phyloP scores from a whole-genome alignment of 352 stramenopile genomes.

The Pythium angustatum region DNA sequence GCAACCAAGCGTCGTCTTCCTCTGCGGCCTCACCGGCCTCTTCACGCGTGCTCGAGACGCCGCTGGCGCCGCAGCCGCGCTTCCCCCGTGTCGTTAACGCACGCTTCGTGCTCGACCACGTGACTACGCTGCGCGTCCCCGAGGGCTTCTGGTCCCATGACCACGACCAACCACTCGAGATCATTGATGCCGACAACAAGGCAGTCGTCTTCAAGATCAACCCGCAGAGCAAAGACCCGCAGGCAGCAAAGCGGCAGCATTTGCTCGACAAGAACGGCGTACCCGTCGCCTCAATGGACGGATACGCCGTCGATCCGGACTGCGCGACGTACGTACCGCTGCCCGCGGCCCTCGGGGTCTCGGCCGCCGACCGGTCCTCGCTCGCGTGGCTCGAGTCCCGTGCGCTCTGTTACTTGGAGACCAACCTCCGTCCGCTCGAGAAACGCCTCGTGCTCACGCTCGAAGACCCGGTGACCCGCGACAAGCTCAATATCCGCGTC shows the following conservation, averaged over 20 bases:
- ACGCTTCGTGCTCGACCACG: constrained; percentile 14
- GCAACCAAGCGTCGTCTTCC: constrained; percentile 10
- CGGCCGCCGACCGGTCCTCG: neutral
- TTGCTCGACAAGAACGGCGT: constrained; percentile 23
- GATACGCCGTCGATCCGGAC: constrained; percentile 2
- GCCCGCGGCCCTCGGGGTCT: neutral
- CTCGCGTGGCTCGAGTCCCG: neutral
- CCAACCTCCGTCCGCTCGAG: constrained; percentile 19
- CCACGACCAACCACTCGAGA: neutral
- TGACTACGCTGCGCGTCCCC: constrained; percentile 10
- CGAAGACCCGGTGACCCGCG: constrained; percentile 6
- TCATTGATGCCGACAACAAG: constrained; percentile 9
- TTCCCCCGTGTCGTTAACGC: constrained; percentile 19
- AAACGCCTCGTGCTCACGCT: constrained; percentile 12
- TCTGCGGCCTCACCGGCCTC: too few relatives aligned
- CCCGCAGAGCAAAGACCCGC: neutral
- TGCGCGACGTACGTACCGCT: constrained; percentile 19
- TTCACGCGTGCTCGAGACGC: neutral
- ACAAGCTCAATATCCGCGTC: neutral
- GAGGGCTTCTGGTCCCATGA: constrained; percentile 16
- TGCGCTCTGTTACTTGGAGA: constrained; percentile 23
- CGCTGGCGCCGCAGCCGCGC: constrained; percentile 17
- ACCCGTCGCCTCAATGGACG: constrained; percentile 3
- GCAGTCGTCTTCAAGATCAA: constrained; percentile 8
- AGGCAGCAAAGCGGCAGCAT: neutral